Conservation (phyloP, 345 rosid genomes). For the Cardamine chenopodiifolia region DNA sequence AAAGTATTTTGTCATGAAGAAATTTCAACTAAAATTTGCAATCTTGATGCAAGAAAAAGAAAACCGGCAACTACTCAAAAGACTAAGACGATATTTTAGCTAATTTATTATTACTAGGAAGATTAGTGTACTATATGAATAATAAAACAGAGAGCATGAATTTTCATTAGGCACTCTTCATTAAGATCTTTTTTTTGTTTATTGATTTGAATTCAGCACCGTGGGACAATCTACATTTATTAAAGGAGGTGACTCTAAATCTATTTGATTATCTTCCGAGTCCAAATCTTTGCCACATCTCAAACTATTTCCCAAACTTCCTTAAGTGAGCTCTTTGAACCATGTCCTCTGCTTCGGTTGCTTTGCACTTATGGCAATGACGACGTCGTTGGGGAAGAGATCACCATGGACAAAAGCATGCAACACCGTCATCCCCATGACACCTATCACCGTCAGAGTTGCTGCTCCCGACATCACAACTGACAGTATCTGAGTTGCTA, state of each 20-base stretch:
- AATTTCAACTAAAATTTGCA: neutral
- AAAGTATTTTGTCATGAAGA: neutral
- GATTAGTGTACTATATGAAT: neutral
- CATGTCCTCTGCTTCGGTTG: conserved; percentile 58
- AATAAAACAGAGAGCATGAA: neutral
- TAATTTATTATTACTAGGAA: neutral
- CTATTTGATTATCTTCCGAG: conserved; percentile 38
- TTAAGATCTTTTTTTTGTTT: neutral
- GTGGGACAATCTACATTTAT: neutral
- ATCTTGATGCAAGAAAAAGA: neutral
- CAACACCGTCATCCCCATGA: conserved; percentile 52
- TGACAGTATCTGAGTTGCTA: conserved; percentile 49
- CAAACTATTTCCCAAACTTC: conserved; percentile 57
- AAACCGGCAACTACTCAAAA: neutral
- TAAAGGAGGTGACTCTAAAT: conserved; percentile 50
- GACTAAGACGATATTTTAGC: neutral
- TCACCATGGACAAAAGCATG: conserved; percentile 56
- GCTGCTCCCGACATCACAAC: conserved; percentile 50
- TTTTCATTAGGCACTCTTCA: neutral
- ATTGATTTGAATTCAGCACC: neutral
- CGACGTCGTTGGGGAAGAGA: conserved; percentile 73
- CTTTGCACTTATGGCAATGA: conserved; percentile 66
- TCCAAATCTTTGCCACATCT: conserved; percentile 50
- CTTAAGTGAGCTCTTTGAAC: conserved; percentile 49
- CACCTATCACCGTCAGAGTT: conserved; percentile 55